Percentiles rank a stretch among this genome's conserved stretches.
phyloP scores from a whole-genome alignment of 495 filamentous ascomycete genomes.

The Hapsidospora chrysogenum region DNA sequence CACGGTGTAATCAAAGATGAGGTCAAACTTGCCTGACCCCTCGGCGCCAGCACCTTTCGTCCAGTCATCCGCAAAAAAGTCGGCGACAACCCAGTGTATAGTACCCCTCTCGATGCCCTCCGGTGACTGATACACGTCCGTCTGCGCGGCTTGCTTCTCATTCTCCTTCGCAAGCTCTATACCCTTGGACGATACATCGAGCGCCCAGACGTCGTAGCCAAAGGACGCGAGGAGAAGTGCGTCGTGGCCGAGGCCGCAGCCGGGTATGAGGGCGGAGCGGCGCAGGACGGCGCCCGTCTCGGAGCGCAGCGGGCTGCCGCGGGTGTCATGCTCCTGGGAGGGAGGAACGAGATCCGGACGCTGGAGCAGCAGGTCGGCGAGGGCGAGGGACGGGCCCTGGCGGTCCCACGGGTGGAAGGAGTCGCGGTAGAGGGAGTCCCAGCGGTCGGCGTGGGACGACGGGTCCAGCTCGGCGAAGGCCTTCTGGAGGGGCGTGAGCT shows the following conservation, averaged over 20 bases:
- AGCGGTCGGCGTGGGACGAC: constrained; percentile 24
- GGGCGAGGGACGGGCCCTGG: constrained; percentile 45
- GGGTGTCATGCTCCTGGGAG: constrained; percentile 8
- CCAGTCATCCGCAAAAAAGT: constrained; percentile 61
- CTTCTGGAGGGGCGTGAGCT: constrained; percentile 4
- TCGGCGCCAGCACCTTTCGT: constrained; percentile 22
- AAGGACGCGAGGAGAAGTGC: constrained; percentile 50
- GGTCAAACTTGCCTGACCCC: constrained; percentile 37
- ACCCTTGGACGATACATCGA: constrained; percentile 47
- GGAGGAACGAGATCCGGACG: constrained; percentile 27
- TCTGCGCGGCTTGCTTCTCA: constrained; percentile 15
- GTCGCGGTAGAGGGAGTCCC: constrained; percentile 51
- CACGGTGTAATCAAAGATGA: constrained; percentile 79
- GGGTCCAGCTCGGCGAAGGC: constrained; percentile 8
- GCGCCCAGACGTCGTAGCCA: constrained; percentile 57
- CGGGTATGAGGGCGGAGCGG: constrained; percentile 44
- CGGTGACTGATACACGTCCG: constrained; percentile 25
- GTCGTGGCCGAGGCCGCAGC: constrained; percentile 66
- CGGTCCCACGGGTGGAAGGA: constrained; percentile 54
- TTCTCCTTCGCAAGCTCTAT: constrained; percentile 33
- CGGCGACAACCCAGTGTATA: constrained; percentile 43
- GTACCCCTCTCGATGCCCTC: constrained; percentile 32
- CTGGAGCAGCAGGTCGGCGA: constrained; percentile 39
- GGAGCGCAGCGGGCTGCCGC: background rate
- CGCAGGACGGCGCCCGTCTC: constrained; percentile 10